Conservation (phyloP, 1,284 basidiomycete species). For the Cystobasidium pallidum region DNA sequence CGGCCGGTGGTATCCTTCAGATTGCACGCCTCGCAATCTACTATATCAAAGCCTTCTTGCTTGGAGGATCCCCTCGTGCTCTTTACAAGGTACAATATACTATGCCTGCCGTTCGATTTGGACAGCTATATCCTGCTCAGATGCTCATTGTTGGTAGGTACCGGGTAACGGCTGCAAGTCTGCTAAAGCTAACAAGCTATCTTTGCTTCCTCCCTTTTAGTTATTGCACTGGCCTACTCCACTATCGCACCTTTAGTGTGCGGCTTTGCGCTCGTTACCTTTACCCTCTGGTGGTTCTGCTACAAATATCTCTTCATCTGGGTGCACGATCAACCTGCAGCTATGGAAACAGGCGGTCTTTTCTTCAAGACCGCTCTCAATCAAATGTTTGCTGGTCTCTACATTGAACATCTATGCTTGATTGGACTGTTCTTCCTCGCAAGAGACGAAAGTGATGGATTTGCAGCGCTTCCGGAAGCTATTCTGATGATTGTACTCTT, state of each 20-base stretch:
- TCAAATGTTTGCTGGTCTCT: slow-evolving; percentile 81
- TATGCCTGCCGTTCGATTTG: slow-evolving; percentile 73
- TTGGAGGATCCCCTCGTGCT: slow-evolving; percentile 87
- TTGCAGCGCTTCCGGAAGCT: slow-evolving; percentile 66
- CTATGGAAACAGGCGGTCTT: slow-evolving; percentile 83
- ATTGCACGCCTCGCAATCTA: slow-evolving; percentile 75
- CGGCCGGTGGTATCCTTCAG: slow-evolving; percentile 71
- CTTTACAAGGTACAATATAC: slow-evolving; percentile 76
- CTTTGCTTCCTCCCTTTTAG: slow-evolving; percentile 19
- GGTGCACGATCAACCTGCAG: slow-evolving; percentile 69
- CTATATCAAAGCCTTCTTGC: slow-evolving; percentile 79
- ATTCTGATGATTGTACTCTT: slow-evolving; percentile 78
- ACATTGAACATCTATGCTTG: slow-evolving; percentile 78
- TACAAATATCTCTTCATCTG: slow-evolving; percentile 68
- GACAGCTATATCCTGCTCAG: slow-evolving; percentile 64
- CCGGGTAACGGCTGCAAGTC: background rate
- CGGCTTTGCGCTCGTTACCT: slow-evolving; percentile 79
- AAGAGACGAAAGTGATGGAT: slow-evolving; percentile 61
- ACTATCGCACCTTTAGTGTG: slow-evolving; percentile 94
- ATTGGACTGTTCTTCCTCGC: slow-evolving; percentile 86
- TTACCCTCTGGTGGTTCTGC: slow-evolving; percentile 79
- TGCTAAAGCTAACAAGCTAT: background rate
- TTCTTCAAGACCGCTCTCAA: slow-evolving; percentile 95
- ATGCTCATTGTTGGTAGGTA: slow-evolving; percentile 35
- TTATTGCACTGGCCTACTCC: slow-evolving; percentile 67